Percentiles rank a stretch among this genome's conserved stretches.
phyloP scores from a whole-genome alignment of 2,329 filamentous ascomycete genomes.

The Fusarium domesticum region DNA sequence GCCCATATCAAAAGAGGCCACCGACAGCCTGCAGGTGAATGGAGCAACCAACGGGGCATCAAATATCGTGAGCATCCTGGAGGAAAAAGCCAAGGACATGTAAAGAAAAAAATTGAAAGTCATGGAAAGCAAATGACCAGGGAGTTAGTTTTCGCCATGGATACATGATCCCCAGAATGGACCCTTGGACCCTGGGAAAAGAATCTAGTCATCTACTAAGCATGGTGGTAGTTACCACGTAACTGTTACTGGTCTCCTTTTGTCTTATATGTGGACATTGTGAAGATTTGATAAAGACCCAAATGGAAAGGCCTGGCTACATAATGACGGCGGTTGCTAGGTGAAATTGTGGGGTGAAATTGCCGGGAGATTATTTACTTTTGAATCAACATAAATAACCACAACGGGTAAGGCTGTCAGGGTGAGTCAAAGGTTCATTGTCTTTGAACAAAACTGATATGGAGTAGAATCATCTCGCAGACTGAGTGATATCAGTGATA shows the following conservation, averaged over 20 bases:
- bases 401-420: slow-evolving; percentile 8
- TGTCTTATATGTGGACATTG: background rate
- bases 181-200: background rate
- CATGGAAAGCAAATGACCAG: slow-evolving; percentile 1
- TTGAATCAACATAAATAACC: slow-evolving; percentile 26
- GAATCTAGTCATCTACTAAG: background rate
- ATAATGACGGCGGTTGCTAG: slow-evolving; percentile 21
- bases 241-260: background rate
- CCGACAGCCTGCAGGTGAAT: slow-evolving; percentile 12
- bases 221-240: background rate
- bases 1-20: slow-evolving; percentile 41
- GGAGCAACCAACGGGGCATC: slow-evolving; percentile 6
- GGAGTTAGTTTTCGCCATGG: background rate
- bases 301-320: slow-evolving; percentile 21
- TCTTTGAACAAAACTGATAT: slow-evolving; percentile 8
- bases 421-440: slow-evolving; percentile 10
- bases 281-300: slow-evolving; percentile 5
- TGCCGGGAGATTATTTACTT: slow-evolving; percentile 24
- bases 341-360: slow-evolving; percentile 27
- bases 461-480: too few relatives aligned
- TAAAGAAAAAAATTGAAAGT: slow-evolving; percentile 5
- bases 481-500: background rate
- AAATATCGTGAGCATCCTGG: slow-evolving; percentile 18
- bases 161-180: background rate
- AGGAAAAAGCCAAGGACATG: slow-evolving; percentile 22